Evolutionary conservation across 768 basidiomycete genomes (phyloP).

Genomic region (Kockovaella imperatae): DNA sequence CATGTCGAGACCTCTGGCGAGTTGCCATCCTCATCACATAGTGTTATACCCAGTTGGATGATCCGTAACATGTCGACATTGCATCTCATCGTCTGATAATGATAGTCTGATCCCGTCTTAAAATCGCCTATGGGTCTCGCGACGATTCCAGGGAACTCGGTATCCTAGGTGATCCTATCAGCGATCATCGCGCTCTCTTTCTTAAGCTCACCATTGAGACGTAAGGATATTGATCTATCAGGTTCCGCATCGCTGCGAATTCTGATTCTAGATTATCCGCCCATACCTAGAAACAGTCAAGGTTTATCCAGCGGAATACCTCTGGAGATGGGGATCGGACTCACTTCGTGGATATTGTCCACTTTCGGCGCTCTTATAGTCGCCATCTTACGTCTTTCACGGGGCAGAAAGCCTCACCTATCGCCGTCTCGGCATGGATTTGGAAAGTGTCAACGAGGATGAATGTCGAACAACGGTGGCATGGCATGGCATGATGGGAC

Average conservation of each 20-base stretch:
- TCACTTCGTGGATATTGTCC: constrained; percentile 33
- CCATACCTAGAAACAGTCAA: no score
- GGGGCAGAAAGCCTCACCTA: no score
- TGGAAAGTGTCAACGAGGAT: no score
- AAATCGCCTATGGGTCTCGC: constrained; percentile 93
- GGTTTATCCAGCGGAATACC: no score
- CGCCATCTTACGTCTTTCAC: constrained; percentile 27
- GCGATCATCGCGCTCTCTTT: neutral
- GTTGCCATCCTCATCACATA: constrained; percentile 89
- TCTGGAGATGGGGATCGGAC: no score
- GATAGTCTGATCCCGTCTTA: constrained; percentile 94
- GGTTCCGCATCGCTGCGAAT: constrained; percentile 76
- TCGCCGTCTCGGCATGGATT: no score
- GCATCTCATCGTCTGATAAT: constrained; percentile 99
- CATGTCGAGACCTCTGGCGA: constrained; percentile 88
- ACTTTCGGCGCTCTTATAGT: constrained; percentile 21
- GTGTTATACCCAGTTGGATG: constrained; percentile 92
- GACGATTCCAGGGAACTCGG: constrained; percentile 97
- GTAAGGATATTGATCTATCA: constrained; percentile 85
- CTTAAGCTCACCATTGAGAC: constrained; percentile 74
- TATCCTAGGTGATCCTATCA: constrained; percentile 57
- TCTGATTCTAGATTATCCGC: constrained; percentile 83
- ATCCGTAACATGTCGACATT: constrained; percentile 97
- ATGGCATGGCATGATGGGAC: no score
- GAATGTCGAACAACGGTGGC: no score